These are phyloP conservation scores for Shiraia bambusicola DNA, from an alignment of 2,329 filamentous ascomycete species.

Conservation along the genomic window DNA sequence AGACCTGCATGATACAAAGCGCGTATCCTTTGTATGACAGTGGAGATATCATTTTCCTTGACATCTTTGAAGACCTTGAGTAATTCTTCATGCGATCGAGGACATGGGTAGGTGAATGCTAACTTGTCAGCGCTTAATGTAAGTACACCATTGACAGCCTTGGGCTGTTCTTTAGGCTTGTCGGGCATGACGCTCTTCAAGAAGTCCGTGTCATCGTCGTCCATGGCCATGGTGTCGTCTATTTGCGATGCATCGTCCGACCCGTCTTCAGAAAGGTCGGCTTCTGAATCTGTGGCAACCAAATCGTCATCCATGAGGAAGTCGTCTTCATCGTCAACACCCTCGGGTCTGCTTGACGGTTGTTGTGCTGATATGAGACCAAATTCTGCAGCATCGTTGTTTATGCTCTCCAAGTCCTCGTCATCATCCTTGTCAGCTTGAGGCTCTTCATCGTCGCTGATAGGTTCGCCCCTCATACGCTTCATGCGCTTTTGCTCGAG, in stretches of 20 bases:
- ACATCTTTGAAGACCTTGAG: slow-evolving; percentile 64
- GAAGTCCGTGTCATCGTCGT: slow-evolving; percentile 54
- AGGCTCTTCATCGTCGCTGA: slow-evolving; percentile 67
- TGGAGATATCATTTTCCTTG: slow-evolving; percentile 66
- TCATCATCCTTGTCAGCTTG: slow-evolving; percentile 43
- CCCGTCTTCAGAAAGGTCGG: slow-evolving; percentile 39
- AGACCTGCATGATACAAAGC: slow-evolving; percentile 91
- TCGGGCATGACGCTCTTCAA: slow-evolving; percentile 46
- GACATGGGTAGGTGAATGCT: slow-evolving; percentile 85
- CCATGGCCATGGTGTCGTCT: slow-evolving; percentile 43
- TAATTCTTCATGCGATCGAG: slow-evolving; percentile 74
- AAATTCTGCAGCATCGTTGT: slow-evolving; percentile 62
- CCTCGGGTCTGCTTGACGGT: slow-evolving; percentile 46
- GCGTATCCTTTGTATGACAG: slow-evolving; percentile 83
- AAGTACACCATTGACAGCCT: slow-evolving; percentile 47
- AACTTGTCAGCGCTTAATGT: slow-evolving; percentile 51
- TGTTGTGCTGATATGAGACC: slow-evolving; percentile 59
- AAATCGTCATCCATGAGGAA: slow-evolving; percentile 89
- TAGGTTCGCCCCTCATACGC: slow-evolving; percentile 84
- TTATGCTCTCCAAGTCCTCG: slow-evolving; percentile 28
- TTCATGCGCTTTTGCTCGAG: slow-evolving; percentile 79
- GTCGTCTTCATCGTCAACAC: slow-evolving; percentile 87
- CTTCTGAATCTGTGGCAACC: slow-evolving; percentile 72
- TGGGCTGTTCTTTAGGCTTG: slow-evolving; percentile 25
- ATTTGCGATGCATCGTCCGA: slow-evolving; percentile 36